Evolutionary conservation across 352 stramenopile species (phyloP), one percentile per base, ranked within the genome.

Genomic region (Phytopythium delawarense): DNA sequence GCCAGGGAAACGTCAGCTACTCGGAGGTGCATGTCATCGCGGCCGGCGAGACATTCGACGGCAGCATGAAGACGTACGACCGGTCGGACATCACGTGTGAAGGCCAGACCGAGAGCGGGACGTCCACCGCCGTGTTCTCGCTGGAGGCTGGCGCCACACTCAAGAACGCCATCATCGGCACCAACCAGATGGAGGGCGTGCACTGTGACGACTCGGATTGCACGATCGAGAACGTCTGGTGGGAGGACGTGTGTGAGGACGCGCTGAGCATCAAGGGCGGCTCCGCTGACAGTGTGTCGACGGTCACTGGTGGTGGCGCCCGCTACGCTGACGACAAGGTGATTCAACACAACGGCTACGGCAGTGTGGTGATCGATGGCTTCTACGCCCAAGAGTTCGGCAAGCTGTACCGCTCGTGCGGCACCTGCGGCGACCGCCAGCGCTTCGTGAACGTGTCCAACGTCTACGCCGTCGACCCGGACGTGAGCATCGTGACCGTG

Each of bases 11-110:
- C 15, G 65, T 71, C 40, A 67, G 40, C 46, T 72, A 71, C 58
- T 49, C 51, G 15, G 61, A 68, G 6, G 63, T 74, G 2, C 69
- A 75, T 30, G 62, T 63, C 21, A 69, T 84, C 39, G 70, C 75
- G n/a, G 56, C 75, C 11, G 76, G 70, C 8, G 65, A 72, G 23
- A 59, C 67, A 13, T 87, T 75, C 35, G 79, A 87, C 52, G 79
- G 79, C 9, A 69, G 76, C 23, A 81, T 81, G 69, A 71, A 87
- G 67, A 89, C 74, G 1, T 89, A 84, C 67, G 72, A 89, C 16
- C 76, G 69, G 8, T 71, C 65, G 23, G 62, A 84, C 55, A 67
- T 82, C 48, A 72, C 56, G 34, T 88, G 78, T 49, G 32, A 70
- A 1, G 73, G 67, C 1, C 69, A 81, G 28, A 62, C 60, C 45